These are phyloP conservation scores for Penicillium expansum DNA, from an alignment of 2,329 filamentous ascomycete genomes.

Conservation along the genomic window DNA sequence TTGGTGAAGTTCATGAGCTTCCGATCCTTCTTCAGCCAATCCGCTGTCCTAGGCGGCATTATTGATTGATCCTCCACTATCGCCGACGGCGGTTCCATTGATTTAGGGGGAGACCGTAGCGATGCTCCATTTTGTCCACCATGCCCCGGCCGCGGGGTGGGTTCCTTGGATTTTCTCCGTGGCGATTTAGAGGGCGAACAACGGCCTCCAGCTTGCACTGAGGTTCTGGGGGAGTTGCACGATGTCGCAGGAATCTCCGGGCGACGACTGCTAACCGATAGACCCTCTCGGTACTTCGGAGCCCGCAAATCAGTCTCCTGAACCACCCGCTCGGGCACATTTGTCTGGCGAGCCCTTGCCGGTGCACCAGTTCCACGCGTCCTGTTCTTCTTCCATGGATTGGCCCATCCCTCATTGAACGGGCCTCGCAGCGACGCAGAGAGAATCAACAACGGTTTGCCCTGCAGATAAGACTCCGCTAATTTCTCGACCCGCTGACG, in stretches of 20 bases:
- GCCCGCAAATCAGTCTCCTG: conserved; percentile 30
- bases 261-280: not conserved
- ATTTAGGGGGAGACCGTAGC: conserved; percentile 3
- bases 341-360: not conserved
- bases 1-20: conserved; percentile 28
- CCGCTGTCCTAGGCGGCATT: not conserved
- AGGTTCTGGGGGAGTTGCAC: not conserved
- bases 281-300: conserved; percentile 19
- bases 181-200: not conserved
- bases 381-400: conserved; percentile 44
- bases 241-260: not conserved
- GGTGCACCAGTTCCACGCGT: not conserved
- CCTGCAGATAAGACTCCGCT: conserved; percentile 43
- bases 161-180: not conserved
- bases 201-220: not conserved
- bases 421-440: conserved; percentile 47
- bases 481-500: conserved; percentile 44
- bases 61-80: conserved; percentile 2
- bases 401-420: conserved; percentile 45
- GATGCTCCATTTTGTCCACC: not conserved
- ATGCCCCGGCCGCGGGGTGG: not conserved
- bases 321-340: conserved; percentile 20
- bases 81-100: not conserved
- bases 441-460: conserved; percentile 45
- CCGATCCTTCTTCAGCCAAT: conserved; percentile 34